Evolutionary conservation across 345 rosid species (phyloP).

Genomic region (Euphorbia lathyris): DNA sequence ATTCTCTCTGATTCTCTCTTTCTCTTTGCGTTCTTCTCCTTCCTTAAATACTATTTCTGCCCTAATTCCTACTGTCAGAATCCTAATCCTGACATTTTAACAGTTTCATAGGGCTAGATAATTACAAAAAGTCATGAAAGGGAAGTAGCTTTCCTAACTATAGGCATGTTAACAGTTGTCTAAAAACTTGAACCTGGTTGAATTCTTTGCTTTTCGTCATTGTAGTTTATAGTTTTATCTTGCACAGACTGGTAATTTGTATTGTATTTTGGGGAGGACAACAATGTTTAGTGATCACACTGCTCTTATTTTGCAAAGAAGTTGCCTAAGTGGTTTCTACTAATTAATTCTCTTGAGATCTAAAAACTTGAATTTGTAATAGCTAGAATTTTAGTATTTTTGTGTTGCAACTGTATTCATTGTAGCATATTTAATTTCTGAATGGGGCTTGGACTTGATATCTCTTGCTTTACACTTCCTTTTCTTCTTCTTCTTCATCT

Average conservation of each 20-base stretch:
- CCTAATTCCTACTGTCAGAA: too few species aligned
- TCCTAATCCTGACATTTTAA: too few species aligned
- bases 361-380: background rate
- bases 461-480: background rate
- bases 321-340: background rate
- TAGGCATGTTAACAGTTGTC: background rate
- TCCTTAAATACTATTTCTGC: too few species aligned
- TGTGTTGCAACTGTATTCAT: background rate
- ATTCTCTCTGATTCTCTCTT: too few species aligned
- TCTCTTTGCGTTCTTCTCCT: too few species aligned
- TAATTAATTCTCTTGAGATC: background rate
- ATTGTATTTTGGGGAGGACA: background rate
- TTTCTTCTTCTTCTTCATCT: background rate
- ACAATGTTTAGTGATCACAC: background rate
- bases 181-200: background rate
- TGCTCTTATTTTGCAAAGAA: background rate
- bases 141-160: background rate
- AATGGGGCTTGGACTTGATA: background rate
- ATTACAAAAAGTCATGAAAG: background rate
- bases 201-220: too few species aligned
- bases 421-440: background rate
- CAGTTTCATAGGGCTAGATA: background rate
- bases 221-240: background rate
- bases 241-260: background rate
- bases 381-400: background rate